A percentile compares a stretch with the other conserved stretches of the same genome.
Evolutionary conservation across 805 yeast species (phyloP).

Genomic region (Kluyveromyces siamensis): DNA sequence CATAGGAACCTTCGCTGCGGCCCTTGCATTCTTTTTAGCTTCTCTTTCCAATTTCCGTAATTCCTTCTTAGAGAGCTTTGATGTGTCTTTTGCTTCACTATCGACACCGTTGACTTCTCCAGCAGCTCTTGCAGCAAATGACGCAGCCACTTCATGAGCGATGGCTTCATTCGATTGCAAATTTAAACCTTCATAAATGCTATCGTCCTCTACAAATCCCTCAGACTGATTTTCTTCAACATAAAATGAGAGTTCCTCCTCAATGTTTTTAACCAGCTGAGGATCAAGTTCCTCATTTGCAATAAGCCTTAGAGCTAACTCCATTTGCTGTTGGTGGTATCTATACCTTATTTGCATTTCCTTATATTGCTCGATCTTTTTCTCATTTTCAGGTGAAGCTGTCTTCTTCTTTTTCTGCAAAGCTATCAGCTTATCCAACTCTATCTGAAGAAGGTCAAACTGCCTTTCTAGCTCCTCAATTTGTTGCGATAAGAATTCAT

Average conservation of each 20-base stretch:
- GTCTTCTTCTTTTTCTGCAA: constrained; percentile 28
- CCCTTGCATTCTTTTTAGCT: constrained; percentile 28
- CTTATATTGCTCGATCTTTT: constrained; percentile 42
- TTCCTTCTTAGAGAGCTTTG: constrained; percentile 27
- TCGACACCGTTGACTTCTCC: constrained; percentile 19
- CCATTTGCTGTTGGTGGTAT: constrained; percentile 74
- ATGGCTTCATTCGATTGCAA: constrained; percentile 50
- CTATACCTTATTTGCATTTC: constrained; percentile 59
- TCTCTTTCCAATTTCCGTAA: constrained; percentile 28
- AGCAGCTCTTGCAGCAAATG: constrained; percentile 23
- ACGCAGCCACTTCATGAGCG: constrained; percentile 41
- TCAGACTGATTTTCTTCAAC: constrained; percentile 88
- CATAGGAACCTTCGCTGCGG: constrained; percentile 20
- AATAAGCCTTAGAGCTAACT: constrained; percentile 63
- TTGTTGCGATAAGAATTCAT: constrained; percentile 55
- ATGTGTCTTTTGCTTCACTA: constrained; percentile 12
- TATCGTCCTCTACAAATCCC: constrained; percentile 89
- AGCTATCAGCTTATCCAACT: constrained; percentile 22
- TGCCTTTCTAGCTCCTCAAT: constrained; percentile 79
- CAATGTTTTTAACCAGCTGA: constrained; percentile 61
- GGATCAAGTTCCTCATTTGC: constrained; percentile 79
- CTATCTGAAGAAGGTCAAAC: constrained; percentile 64
- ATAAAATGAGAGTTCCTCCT: constrained; percentile 85
- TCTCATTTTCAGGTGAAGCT: constrained; percentile 22
- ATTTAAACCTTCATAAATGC: constrained; percentile 79